Conservation (phyloP, 2,329 filamentous ascomycete species). For the Fusarium pseudograminearum region DNA sequence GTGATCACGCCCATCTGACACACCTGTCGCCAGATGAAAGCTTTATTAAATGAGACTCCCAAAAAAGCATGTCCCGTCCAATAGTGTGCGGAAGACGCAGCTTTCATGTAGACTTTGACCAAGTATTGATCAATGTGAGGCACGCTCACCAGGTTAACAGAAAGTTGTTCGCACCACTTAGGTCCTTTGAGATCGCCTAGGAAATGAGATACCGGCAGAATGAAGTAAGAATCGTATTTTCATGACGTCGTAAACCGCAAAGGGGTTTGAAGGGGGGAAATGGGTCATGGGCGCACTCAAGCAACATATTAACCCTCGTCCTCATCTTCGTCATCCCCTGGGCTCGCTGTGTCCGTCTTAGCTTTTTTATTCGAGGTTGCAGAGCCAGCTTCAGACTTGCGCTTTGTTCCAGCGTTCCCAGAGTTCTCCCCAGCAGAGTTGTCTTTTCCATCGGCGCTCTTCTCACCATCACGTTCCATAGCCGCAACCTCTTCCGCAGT, state of each 20-base stretch:
- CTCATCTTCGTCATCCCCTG: constrained; percentile 58
- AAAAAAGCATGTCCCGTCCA: constrained; percentile 12
- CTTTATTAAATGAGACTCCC: constrained; percentile 51
- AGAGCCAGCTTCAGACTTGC: constrained; percentile 68
- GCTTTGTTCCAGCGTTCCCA: constrained; percentile 63
- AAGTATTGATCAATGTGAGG: constrained; percentile 26
- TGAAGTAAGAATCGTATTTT: constrained; percentile 48
- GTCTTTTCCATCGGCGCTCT: constrained; percentile 55
- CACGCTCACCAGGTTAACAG: constrained; percentile 23
- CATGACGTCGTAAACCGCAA: constrained; percentile 55
- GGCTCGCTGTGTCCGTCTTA: constrained; percentile 61
- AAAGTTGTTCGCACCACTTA: constrained; percentile 10
- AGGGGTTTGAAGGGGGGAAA: constrained; percentile 49
- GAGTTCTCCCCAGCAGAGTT: constrained; percentile 44
- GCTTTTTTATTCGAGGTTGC: constrained; percentile 67
- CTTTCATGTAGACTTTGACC: constrained; percentile 23
- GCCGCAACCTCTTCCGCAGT: constrained; percentile 95
- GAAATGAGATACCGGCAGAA: constrained; percentile 31
- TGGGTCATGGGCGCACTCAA: constrained; percentile 17
- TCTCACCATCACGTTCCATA: constrained; percentile 76
- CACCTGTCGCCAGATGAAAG: constrained; percentile 57
- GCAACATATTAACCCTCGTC: constrained; percentile 55
- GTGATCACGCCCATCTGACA: constrained; percentile 39
- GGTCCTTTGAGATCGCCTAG: constrained; percentile 6
- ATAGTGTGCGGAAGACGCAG: neutral